A percentile compares a stretch with the other conserved stretches of the same genome.
phyloP scores from a whole-genome alignment of 306 rosid genomes.

The Begonia loranthoides region DNA sequence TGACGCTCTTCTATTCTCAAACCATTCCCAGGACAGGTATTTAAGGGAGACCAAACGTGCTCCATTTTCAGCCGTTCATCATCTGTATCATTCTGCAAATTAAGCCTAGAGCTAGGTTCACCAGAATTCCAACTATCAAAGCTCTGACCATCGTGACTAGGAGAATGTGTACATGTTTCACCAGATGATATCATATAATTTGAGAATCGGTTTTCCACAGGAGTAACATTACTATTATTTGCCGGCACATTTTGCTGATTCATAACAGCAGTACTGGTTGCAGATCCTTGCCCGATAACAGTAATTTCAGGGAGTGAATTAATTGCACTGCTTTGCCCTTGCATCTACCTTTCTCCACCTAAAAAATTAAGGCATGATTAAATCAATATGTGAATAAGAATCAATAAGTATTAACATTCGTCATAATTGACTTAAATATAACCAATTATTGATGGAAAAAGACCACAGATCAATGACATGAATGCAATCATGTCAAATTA shows the following conservation, averaged over 20 bases:
- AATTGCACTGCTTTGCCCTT: slow-evolving; percentile 51
- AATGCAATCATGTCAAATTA: not conserved
- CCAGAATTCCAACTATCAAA: slow-evolving; percentile 42
- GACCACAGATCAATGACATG: no score
- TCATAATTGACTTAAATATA: not conserved
- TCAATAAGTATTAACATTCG: not conserved
- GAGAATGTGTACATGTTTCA: slow-evolving; percentile 32
- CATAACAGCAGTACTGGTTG: slow-evolving; percentile 40
- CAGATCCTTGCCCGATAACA: slow-evolving; percentile 42
- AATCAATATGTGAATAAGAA: not conserved
- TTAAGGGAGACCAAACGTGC: slow-evolving; percentile 30
- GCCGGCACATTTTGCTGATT: slow-evolving; percentile 34
- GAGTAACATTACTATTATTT: slow-evolving; percentile 20
- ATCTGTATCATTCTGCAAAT: slow-evolving; percentile 29
- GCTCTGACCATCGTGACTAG: slow-evolving; percentile 29
- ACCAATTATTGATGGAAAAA: no score
- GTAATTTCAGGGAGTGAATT: slow-evolving; percentile 34
- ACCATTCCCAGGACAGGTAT: slow-evolving; percentile 30
- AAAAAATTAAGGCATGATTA: not conserved
- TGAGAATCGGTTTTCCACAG: slow-evolving; percentile 42
- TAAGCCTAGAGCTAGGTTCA: slow-evolving; percentile 42
- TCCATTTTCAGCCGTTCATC: slow-evolving; percentile 41
- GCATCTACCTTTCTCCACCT: slow-evolving; percentile 43
- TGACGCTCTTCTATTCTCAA: slow-evolving; percentile 37
- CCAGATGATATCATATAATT: slow-evolving; percentile 42